phyloP scores from a whole-genome alignment of 73 alveolate species.

The Uronychia setigera region DNA sequence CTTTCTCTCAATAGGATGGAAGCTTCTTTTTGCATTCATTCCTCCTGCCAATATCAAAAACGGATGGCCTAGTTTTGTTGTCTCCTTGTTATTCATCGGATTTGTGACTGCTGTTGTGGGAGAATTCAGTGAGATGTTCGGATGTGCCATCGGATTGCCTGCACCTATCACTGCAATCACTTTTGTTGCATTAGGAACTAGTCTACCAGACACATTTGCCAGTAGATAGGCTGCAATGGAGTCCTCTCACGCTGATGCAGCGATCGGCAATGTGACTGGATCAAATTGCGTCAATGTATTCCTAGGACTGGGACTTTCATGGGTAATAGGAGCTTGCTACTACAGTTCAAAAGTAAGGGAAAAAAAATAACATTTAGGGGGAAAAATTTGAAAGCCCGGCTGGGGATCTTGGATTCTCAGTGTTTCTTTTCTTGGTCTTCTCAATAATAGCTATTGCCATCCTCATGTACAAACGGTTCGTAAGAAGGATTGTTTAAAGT shows the following conservation, averaged over 20 bases:
- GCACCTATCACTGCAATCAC: constrained; percentile 65
- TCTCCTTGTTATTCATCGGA: constrained; percentile 59
- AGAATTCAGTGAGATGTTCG: constrained; percentile 66
- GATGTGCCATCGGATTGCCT: constrained; percentile 66
- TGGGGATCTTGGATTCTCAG: constrained; percentile 12
- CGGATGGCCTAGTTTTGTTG: constrained; percentile 75
- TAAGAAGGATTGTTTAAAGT: no score
- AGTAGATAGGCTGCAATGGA: constrained; percentile 67
- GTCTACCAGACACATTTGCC: constrained; percentile 76
- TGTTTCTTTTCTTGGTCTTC: background rate
- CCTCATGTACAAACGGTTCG: background rate
- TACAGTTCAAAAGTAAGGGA: constrained; percentile 6
- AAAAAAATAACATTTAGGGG: no score
- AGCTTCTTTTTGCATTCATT: constrained; percentile 33
- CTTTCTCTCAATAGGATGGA: constrained; percentile 57
- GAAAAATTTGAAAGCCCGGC: constrained; percentile 9
- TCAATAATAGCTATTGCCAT: background rate
- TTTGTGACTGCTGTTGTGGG: constrained; percentile 59
- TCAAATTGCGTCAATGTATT: constrained; percentile 71
- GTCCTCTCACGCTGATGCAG: constrained; percentile 73
- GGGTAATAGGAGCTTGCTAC: constrained; percentile 48
- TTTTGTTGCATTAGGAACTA: constrained; percentile 77
- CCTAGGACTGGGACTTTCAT: constrained; percentile 66
- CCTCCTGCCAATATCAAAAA: constrained; percentile 57
- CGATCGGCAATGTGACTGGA: constrained; percentile 73